Evolutionary conservation across 2,329 filamentous ascomycete species (phyloP).

Genomic region (Graphilbum fragrans): DNA sequence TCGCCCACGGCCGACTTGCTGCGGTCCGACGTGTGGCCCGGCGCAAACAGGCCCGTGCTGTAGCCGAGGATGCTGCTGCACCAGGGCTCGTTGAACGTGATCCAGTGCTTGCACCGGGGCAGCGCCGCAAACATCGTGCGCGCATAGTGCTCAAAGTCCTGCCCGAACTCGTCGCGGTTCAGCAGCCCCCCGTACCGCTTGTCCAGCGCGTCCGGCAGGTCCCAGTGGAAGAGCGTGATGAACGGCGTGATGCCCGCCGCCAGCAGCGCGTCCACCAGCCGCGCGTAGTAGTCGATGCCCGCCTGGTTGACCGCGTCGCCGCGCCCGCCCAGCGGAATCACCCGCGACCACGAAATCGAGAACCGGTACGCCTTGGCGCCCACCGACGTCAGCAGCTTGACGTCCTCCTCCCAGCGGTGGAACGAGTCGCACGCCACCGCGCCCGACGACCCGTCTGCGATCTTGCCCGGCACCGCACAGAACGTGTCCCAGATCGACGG

Average conservation of each 20-base stretch:
- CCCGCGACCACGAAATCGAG: conserved; percentile 72
- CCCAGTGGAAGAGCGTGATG: conserved; percentile 82
- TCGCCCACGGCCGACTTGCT: conserved; percentile 59
- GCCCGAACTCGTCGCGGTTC: conserved; percentile 70
- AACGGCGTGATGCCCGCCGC: conserved; percentile 68
- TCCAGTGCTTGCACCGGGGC: conserved; percentile 74
- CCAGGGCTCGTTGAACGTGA: conserved; percentile 86
- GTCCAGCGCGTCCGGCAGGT: conserved; percentile 67
- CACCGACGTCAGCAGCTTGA: conserved; percentile 61
- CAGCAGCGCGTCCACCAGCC: conserved; percentile 66
- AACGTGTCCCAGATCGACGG: conserved; percentile 89
- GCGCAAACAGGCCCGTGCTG: conserved; percentile 65
- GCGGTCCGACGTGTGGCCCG: conserved; percentile 69
- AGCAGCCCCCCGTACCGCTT: conserved; percentile 72
- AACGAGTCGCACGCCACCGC: conserved; percentile 79
- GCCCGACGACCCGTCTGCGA: conserved; percentile 64
- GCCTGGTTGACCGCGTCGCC: conserved; percentile 70
- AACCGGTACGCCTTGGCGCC: conserved; percentile 71
- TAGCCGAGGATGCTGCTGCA: conserved; percentile 75
- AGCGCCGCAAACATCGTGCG: conserved; percentile 64
- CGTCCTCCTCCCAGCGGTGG: conserved; percentile 65
- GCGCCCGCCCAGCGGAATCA: conserved; percentile 76
- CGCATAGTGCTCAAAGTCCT: conserved; percentile 71
- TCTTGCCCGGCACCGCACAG: conserved; percentile 68
- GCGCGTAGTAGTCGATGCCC: conserved; percentile 66